A percentile compares a stretch with the other conserved stretches of the same genome.
Conservation (phyloP, 1,139 yeast species). For the Yarrowia galli region DNA sequence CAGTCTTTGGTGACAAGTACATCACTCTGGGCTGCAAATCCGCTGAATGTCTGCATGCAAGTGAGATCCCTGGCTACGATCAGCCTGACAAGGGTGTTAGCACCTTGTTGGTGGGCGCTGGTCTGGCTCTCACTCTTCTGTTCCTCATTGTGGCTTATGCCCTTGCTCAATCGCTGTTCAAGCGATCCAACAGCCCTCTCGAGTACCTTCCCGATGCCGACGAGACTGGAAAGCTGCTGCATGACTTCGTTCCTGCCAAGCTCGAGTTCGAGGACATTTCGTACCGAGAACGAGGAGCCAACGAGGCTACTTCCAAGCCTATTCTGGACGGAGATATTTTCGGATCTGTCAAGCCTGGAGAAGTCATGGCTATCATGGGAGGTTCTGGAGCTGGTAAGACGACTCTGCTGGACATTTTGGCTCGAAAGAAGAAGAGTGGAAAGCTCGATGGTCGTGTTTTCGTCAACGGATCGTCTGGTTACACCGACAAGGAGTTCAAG, state of each 20-base stretch:
- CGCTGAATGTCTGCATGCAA: conserved; percentile 90
- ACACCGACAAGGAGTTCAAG: conserved; percentile 56
- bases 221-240: conserved; percentile 51
- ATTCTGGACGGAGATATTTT: conserved; percentile 66
- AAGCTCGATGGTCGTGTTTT: conserved; percentile 65
- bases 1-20: conserved; percentile 91
- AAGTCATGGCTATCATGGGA: conserved; percentile 95
- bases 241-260: conserved; percentile 73
- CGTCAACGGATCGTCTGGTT: conserved; percentile 66
- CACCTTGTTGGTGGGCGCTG: conserved; percentile 59
- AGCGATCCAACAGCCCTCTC: conserved; percentile 26
- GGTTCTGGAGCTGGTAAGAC: conserved; percentile 99
- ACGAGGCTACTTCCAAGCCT: conserved; percentile 3
- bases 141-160: conserved; percentile 53
- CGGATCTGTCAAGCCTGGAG: conserved; percentile 85
- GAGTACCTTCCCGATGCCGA: conserved; percentile 51
- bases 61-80: conserved; percentile 90
- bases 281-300: conserved; percentile 65
- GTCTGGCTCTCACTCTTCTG: conserved; percentile 59
- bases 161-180: conserved; percentile 43
- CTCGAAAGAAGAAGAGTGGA: conserved; percentile 86
- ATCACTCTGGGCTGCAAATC: conserved; percentile 81
- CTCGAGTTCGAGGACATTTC: conserved; percentile 76
- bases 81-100: conserved; percentile 65
- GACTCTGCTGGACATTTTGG: conserved; percentile 86